Conservation (phyloP, 208 protist genomes). For the Wallacemonas rigidus region DNA sequence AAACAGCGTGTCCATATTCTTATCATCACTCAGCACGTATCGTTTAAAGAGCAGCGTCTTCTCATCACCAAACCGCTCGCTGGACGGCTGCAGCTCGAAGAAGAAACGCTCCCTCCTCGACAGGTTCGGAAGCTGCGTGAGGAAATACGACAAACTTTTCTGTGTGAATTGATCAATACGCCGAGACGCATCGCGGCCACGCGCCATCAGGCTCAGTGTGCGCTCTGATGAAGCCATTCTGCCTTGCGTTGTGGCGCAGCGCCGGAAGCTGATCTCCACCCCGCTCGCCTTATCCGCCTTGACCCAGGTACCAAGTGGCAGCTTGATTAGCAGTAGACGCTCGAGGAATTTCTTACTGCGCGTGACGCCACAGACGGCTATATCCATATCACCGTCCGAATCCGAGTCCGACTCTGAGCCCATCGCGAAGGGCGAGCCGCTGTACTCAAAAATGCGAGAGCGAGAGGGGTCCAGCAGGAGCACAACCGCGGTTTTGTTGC, state of each 20-base stretch:
- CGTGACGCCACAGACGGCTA: constrained; percentile 28
- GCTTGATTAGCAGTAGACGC: constrained; percentile 45
- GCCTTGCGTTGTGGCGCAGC: constrained; percentile 20
- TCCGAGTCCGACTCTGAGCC: constrained; percentile 11
- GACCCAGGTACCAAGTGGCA: constrained; percentile 45
- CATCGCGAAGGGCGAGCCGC: constrained; percentile 51
- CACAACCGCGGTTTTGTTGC: constrained; percentile 40
- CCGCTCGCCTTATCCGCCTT: constrained; percentile 33
- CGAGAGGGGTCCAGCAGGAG: constrained; percentile 69
- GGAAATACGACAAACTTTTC: constrained; percentile 37
- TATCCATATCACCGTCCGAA: constrained; percentile 31
- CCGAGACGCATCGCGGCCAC: constrained; percentile 27
- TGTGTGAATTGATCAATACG: constrained; percentile 48
- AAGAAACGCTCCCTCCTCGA: constrained; percentile 30
- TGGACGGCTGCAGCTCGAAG: constrained; percentile 51
- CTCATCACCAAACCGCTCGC: constrained; percentile 12
- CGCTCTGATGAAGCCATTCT: constrained; percentile 24
- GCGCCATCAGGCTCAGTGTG: constrained; percentile 34
- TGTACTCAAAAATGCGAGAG: constrained; percentile 32
- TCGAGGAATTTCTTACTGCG: constrained; percentile 32
- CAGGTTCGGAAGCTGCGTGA: constrained; percentile 42
- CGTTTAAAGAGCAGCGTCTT: constrained; percentile 51
- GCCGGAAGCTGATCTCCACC: constrained; percentile 54
- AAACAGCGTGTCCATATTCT: constrained; percentile 88
- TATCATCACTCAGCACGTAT: constrained; percentile 72